A percentile compares a stretch with the other conserved stretches of the same genome.
Evolutionary conservation across 306 rosid species (phyloP).

Genomic region (Prunus campanulata): DNA sequence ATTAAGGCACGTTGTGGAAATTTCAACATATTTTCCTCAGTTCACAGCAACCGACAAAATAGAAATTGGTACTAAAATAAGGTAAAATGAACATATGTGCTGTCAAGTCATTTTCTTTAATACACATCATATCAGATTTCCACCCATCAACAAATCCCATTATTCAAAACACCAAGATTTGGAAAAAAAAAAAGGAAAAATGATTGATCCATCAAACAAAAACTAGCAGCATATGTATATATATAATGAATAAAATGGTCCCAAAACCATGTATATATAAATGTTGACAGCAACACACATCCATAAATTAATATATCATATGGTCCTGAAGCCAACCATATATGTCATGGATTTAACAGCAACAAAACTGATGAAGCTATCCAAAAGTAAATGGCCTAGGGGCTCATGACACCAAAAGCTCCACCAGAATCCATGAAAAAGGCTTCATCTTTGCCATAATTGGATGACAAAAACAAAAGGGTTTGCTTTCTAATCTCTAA

Average conservation of each 20-base stretch:
- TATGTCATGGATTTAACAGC: neutral
- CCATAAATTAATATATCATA: neutral
- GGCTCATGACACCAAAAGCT: neutral
- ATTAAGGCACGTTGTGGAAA: slow-evolving; percentile 18
- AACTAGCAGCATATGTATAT: neutral
- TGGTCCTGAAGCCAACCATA: neutral
- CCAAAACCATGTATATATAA: neutral
- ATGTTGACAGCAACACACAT: neutral
- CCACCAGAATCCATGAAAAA: neutral
- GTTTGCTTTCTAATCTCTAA: neutral
- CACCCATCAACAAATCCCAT: neutral
- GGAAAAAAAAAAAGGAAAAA: too few species aligned
- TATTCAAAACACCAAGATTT: neutral
- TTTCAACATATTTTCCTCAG: slow-evolving; percentile 15
- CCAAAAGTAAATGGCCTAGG: neutral
- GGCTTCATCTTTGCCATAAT: neutral
- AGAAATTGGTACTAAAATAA: slow-evolving; percentile 19
- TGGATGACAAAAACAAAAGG: neutral
- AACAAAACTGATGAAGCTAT: neutral
- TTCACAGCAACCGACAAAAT: slow-evolving; percentile 28
- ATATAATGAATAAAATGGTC: neutral
- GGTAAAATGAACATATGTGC: slow-evolving; percentile 13
- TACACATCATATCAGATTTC: neutral
- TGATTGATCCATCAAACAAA: neutral
- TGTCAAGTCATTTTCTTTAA: slow-evolving; percentile 27